Evolutionary conservation across 257 asterid species (phyloP).

Genomic region (Solanum chaucha): DNA sequence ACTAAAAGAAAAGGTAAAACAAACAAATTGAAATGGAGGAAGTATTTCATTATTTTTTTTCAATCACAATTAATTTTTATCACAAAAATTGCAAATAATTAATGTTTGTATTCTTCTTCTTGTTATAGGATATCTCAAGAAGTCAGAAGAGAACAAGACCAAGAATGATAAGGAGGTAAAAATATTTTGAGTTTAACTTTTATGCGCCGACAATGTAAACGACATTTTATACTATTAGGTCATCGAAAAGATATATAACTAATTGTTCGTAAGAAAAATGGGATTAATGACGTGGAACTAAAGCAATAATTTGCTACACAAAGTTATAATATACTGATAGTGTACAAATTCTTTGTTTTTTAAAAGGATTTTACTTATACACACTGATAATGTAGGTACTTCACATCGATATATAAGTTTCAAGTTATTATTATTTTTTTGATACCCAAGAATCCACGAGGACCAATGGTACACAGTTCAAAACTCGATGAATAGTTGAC

Average conservation of each 20-base stretch:
- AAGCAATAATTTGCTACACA: not conserved
- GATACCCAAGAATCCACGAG: not conserved
- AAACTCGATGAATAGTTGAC: not conserved
- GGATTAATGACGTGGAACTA: not conserved
- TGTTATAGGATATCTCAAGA: constrained; percentile 69
- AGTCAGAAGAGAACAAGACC: constrained; percentile 73
- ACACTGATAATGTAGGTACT: not conserved
- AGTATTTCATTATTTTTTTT: not conserved
- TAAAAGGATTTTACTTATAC: no score
- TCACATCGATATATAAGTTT: not conserved
- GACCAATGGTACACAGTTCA: not conserved
- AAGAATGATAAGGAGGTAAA: constrained; percentile 87
- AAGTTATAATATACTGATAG: not conserved
- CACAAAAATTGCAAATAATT: not conserved
- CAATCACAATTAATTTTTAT: no score
- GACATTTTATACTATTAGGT: not conserved
- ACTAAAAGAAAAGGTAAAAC: no score
- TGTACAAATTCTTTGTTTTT: no score
- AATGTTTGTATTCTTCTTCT: not conserved
- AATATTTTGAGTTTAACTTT: not conserved
- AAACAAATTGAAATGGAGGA: not conserved
- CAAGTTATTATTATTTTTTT: not conserved
- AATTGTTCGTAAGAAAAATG: not conserved
- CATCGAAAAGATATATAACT: not conserved
- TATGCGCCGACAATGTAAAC: fast-evolving